A percentile compares a stretch with the other conserved stretches of the same genome.
These are phyloP conservation scores for Letharia lupina DNA, from an alignment of 495 filamentous ascomycete species.

Conservation along the genomic window DNA sequence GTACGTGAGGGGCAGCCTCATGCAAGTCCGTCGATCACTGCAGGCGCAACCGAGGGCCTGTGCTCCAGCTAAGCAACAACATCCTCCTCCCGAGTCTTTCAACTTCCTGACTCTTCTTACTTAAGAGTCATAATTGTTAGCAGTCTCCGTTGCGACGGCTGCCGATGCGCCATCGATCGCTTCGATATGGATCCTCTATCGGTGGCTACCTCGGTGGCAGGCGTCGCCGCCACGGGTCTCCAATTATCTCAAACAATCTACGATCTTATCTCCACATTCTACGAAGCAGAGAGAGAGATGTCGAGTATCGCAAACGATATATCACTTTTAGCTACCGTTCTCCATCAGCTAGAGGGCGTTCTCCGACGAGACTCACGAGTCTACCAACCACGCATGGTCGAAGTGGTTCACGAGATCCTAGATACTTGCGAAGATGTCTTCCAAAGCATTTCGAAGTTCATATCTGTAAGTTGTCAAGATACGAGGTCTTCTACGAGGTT, in stretches of 20 bases:
- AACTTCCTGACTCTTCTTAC: not conserved
- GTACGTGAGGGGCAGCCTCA: not conserved
- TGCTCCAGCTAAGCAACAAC: not conserved
- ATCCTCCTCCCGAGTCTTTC: not conserved
- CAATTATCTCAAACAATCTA: conserved; percentile 5
- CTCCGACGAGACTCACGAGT: conserved; percentile 1
- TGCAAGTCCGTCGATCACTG: conserved; percentile 2
- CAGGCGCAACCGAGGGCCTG: not conserved
- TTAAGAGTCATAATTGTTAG: not conserved
- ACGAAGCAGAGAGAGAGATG: conserved; percentile 1
- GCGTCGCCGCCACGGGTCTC: not conserved
- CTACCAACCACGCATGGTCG: not conserved
- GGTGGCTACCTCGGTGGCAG: conserved; percentile 1
- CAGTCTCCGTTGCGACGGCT: not conserved
- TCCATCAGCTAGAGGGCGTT: conserved; percentile 1
- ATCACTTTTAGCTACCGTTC: not conserved
- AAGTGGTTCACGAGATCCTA: not conserved
- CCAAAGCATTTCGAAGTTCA: not conserved
- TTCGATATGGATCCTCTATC: not conserved
- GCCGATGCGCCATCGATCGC: not conserved
- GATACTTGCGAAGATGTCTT: not conserved
- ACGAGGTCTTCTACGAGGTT: not conserved
- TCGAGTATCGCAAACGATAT: conserved; percentile 1
- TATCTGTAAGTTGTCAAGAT: not conserved
- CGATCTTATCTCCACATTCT: not conserved